These are phyloP conservation scores for Ceratobasidium sp. DNA, from an alignment of 1,284 basidiomycete species.

Conservation along the genomic window DNA sequence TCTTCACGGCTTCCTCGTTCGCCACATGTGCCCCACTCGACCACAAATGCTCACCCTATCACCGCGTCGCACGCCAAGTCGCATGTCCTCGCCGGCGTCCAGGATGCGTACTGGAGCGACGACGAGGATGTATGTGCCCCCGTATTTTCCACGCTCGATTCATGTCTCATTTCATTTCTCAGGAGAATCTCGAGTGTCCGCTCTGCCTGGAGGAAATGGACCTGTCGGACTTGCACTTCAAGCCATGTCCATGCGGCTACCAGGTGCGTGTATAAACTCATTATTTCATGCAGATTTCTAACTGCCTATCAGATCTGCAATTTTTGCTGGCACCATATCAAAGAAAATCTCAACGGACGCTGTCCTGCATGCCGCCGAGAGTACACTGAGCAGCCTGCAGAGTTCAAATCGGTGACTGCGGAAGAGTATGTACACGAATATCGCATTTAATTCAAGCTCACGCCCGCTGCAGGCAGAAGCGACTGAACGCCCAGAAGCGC, in stretches of 20 bases:
- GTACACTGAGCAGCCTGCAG: conserved; percentile 91
- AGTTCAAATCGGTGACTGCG: conserved; percentile 93
- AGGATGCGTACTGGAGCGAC: conserved; percentile 98
- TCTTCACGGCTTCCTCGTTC: conserved; percentile 37
- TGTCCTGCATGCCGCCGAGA: conserved; percentile 96
- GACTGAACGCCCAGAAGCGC: conserved; percentile 94
- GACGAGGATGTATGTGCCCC: conserved; percentile 74
- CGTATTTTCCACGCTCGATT: not conserved
- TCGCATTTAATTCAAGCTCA: not conserved
- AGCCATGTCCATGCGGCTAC: conserved; percentile 98
- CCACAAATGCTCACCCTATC: conserved; percentile 18
- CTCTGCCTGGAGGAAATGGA: conserved; percentile 99
- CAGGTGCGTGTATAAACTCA: conserved; percentile 65
- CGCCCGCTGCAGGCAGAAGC: conserved; percentile 74
- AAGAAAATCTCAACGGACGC: conserved; percentile 91
- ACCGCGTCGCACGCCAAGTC: conserved; percentile 60
- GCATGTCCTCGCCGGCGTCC: conserved; percentile 82
- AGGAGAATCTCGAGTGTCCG: conserved; percentile 98
- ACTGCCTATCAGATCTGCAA: conserved; percentile 79
- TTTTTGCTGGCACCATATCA: conserved; percentile 99
- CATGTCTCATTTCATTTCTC: conserved; percentile 45
- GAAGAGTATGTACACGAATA: conserved; percentile 80
- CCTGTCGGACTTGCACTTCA: conserved; percentile 98
- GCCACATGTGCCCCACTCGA: conserved; percentile 42
- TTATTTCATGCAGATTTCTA: conserved; percentile 13